A percentile compares a stretch with the other conserved stretches of the same genome.
These are phyloP conservation scores for Strigomonas galati DNA, from an alignment of 208 protist species.

Conservation along the genomic window DNA sequence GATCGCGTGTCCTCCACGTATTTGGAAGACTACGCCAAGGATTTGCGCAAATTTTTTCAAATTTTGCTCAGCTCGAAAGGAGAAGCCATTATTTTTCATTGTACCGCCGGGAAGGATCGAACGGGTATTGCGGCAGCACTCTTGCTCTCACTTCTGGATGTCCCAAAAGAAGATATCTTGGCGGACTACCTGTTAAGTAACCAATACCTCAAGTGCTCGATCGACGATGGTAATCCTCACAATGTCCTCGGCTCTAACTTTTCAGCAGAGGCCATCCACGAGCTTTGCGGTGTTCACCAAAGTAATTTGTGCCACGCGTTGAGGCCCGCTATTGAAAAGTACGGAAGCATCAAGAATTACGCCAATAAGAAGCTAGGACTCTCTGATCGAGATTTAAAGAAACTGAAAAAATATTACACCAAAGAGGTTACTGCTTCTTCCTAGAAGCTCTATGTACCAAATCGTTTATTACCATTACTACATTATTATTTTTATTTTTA, in stretches of 20 bases:
- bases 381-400: too few relatives aligned
- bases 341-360: too few relatives aligned
- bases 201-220: background rate
- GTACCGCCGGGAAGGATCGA: conserved; percentile 57
- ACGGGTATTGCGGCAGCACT: conserved; percentile 37
- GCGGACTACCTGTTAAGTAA: conserved; percentile 48
- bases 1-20: conserved; percentile 17
- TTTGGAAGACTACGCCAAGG: conserved; percentile 23
- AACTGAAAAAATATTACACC: too few relatives aligned
- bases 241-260: too few relatives aligned
- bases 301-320: too few relatives aligned
- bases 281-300: too few relatives aligned
- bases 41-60: conserved; percentile 24
- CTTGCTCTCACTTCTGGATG: conserved; percentile 29
- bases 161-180: conserved; percentile 26
- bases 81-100: conserved; percentile 41
- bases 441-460: too few relatives aligned
- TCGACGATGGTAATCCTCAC: too few relatives aligned
- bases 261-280: too few relatives aligned
- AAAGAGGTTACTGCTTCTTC: background rate
- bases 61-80: conserved; percentile 10
- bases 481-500: background rate
- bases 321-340: too few relatives aligned
- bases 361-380: too few relatives aligned
- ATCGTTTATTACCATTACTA: too few relatives aligned